Evolutionary conservation across 2,329 filamentous ascomycete species (phyloP).

Genomic region (Scedosporium aurantiacum): DNA sequence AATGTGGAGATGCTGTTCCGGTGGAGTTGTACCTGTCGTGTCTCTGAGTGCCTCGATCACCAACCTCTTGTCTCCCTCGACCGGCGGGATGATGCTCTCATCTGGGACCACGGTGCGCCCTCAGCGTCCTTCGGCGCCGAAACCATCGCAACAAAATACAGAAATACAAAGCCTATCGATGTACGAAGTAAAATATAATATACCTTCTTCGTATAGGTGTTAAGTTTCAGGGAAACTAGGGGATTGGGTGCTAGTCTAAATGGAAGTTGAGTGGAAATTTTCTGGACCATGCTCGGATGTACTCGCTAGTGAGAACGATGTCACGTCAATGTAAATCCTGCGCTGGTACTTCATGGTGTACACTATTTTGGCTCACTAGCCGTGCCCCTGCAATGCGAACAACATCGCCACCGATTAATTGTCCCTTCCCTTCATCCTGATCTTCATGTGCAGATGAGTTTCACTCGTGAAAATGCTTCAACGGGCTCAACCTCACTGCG

Average conservation of each 20-base stretch:
- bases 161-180: too few relatives aligned
- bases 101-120: neutral
- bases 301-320: neutral
- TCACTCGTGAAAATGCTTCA: too few relatives aligned
- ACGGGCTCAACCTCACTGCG: too few relatives aligned
- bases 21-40: neutral
- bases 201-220: too few relatives aligned
- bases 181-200: too few relatives aligned
- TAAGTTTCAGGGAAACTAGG: too few relatives aligned
- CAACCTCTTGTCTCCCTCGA: neutral
- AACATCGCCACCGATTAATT: too few relatives aligned
- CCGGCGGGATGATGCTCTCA: neutral
- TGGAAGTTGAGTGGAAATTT: neutral
- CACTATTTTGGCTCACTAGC: neutral
- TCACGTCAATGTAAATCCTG: neutral
- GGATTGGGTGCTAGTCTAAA: neutral
- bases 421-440: too few relatives aligned
- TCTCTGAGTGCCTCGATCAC: neutral
- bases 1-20: neutral
- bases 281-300: neutral
- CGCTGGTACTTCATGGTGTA: neutral
- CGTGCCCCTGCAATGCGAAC: too few relatives aligned
- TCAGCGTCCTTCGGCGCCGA: too few relatives aligned
- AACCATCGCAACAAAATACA: too few relatives aligned
- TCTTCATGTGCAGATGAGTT: too few relatives aligned